These are phyloP conservation scores for Bertia moriformis DNA, from an alignment of 2,329 filamentous ascomycete species.

Conservation along the genomic window DNA sequence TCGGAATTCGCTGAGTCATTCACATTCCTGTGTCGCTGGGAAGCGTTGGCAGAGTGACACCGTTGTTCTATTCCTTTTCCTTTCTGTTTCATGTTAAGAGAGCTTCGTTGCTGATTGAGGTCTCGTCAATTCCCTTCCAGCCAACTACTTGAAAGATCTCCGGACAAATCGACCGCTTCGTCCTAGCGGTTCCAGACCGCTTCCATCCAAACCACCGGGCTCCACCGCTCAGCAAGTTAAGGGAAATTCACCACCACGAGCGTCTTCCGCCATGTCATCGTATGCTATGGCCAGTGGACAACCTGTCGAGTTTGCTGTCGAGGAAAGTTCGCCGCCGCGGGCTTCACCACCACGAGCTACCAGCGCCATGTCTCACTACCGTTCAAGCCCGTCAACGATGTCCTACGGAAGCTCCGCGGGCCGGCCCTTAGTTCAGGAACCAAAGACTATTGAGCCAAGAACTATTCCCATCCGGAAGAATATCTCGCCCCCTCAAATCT, in stretches of 20 bases:
- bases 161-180: constrained; percentile 38
- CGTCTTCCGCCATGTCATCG: constrained; percentile 24
- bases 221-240: constrained; percentile 6
- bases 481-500: not conserved
- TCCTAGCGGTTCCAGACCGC: constrained; percentile 44
- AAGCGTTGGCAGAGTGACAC: constrained; percentile 7
- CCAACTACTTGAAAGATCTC: constrained; percentile 42
- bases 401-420: not conserved
- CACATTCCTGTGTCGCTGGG: not conserved
- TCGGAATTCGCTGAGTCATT: not conserved
- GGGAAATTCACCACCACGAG: constrained; percentile 19
- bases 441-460: not conserved
- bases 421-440: not conserved
- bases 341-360: not conserved
- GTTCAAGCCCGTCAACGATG: not conserved
- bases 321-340: too few species aligned
- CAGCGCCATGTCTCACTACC: not conserved
- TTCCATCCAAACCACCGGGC: constrained; percentile 28
- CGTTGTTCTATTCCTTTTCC: constrained; percentile 7
- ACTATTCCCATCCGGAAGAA: not conserved
- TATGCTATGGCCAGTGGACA: constrained; percentile 10
- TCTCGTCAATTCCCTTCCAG: too few species aligned
- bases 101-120: too few species aligned
- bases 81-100: constrained; percentile 3
- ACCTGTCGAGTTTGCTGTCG: constrained; percentile 15